Evolutionary conservation across 768 basidiomycete genomes (phyloP), one percentile per base, ranked within the genome.

Genomic region (Dacryopinax primogenitus): DNA sequence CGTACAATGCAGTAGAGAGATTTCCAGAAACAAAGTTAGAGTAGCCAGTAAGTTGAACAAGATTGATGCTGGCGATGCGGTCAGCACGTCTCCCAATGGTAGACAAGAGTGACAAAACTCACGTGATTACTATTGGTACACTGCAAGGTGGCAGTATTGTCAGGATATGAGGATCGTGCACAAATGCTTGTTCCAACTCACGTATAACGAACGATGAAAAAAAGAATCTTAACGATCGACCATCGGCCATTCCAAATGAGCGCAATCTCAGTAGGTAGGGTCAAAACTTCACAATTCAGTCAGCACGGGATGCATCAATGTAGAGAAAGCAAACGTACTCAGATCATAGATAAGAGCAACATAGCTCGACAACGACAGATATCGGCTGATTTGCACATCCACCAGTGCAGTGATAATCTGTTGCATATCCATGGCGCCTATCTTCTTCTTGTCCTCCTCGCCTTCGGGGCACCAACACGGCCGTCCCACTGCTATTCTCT

Each of bases 81-180:
- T 58, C 13, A 58, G 51, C 4, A 58, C 32, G 26, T 39, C 37
- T 58, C 3, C 23, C 3, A 30, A 4, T 6, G 4, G 3, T 9
- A 4, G 26, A 15, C 26, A 30, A 58, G 26, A 21, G 11, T 58
- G 41, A n/a, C n/a, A 18, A 18, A 28, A 58, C 51, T 58, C 51
- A 58, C 51, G 51, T 58, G 3, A 58, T 58, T 11, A 58, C 51
- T 58, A 58, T 58, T 28, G 51, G 51, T 58, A 58, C 51, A 58
- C 51, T 58, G 4, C 12, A 18, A 28, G 4, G 26, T 11, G 7
- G 32, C 4, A 30, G 6, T 23, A 15, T 4, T 7, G 26, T 58
- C 51, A 58, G 51, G 9, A 21, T 7, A 30, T 58, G 51, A 28
- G 26, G 18, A 13, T 7, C 15, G 4, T 11, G 13, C 26, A 11